Evolutionary conservation across 306 rosid species (phyloP).

Genomic region (Hylodesmum podocarpum): DNA sequence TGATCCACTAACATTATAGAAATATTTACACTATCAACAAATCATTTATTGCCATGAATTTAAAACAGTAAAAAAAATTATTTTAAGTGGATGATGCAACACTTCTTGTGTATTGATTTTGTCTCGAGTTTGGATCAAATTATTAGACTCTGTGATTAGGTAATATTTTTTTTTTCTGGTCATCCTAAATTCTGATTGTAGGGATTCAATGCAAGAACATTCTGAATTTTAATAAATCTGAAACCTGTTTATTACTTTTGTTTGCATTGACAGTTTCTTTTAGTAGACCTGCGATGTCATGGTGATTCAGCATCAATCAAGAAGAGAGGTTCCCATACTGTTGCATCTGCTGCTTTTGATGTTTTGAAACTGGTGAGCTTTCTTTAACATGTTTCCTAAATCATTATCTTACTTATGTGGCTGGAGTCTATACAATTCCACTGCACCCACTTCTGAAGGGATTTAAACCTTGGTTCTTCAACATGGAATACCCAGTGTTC

Average conservation of each 20-base stretch:
- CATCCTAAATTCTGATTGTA: not conserved
- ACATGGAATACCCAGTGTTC: conserved; percentile 7
- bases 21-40: not conserved
- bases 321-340: conserved; percentile 74
- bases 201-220: not conserved
- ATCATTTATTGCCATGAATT: conserved; percentile 4
- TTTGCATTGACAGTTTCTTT: conserved; percentile 63
- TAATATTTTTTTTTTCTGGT: not conserved
- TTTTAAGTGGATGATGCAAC: not conserved
- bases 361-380: conserved; percentile 74
- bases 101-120: conserved; percentile 24
- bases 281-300: conserved; percentile 89
- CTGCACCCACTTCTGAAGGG: not conserved
- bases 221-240: conserved; percentile 15
- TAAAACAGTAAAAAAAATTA: not conserved
- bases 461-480: conserved; percentile 6
- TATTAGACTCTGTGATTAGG: conserved; percentile 12
- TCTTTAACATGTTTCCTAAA: conserved; percentile 14
- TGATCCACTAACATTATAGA: not conserved
- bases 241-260: conserved; percentile 29
- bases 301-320: conserved; percentile 76
- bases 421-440: not conserved
- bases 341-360: conserved; percentile 86
- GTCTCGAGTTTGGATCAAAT: not conserved
- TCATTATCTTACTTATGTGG: not conserved